Evolutionary conservation across 1,139 yeast species (phyloP).

Genomic region (Saccharomyces hybrid): DNA sequence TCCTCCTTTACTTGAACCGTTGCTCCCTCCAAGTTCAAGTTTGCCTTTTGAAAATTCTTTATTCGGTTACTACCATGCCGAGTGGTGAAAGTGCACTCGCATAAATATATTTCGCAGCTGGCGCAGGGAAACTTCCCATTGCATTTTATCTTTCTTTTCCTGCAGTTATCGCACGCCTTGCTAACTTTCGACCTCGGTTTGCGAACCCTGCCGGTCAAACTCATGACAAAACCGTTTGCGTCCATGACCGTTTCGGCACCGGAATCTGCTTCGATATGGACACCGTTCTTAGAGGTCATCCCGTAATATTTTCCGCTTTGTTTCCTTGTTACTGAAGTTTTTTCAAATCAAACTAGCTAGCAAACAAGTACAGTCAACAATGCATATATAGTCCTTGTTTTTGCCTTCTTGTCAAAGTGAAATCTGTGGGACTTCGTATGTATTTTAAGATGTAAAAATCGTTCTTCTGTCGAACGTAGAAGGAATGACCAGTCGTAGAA

Average conservation of each 20-base stretch:
- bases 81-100: slow-evolving; percentile 21
- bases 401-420: too few relatives aligned
- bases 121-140: slow-evolving; percentile 41
- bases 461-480: neutral
- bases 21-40: neutral
- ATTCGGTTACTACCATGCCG: neutral
- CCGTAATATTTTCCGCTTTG: too few relatives aligned
- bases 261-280: neutral
- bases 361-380: neutral
- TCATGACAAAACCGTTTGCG: neutral
- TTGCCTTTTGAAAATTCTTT: neutral
- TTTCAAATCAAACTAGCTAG: neutral
- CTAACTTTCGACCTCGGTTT: slow-evolving; percentile 27
- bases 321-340: neutral
- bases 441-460: too few relatives aligned
- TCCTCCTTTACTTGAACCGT: too few relatives aligned
- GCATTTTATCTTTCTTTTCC: slow-evolving; percentile 55
- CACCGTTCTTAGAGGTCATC: neutral
- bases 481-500: neutral
- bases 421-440: too few relatives aligned
- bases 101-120: slow-evolving; percentile 28
- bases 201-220: slow-evolving; percentile 5
- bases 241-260: neutral
- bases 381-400: neutral
- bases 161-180: slow-evolving; percentile 55